phyloP scores from a whole-genome alignment of 108 stramenopile genomes.

The Cyclotella distinguenda region DNA sequence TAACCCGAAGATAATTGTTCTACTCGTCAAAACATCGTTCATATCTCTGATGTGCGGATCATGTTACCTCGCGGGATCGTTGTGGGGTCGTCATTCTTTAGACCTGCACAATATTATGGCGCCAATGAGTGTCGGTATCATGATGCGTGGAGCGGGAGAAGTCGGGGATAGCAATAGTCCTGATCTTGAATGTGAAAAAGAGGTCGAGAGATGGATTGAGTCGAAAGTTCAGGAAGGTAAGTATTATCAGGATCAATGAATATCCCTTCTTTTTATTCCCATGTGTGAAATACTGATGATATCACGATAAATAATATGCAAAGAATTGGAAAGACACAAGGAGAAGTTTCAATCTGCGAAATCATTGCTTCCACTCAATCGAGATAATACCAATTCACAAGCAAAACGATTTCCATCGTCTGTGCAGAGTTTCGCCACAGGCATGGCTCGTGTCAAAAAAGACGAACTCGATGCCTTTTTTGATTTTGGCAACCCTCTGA shows the following conservation, averaged over 20 bases:
- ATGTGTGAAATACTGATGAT: neutral
- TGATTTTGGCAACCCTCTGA: conserved; percentile 47
- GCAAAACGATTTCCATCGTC: conserved; percentile 28
- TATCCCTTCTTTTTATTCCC: too few relatives aligned
- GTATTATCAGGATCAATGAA: too few relatives aligned
- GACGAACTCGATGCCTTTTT: conserved; percentile 36
- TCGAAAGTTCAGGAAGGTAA: conserved; percentile 26
- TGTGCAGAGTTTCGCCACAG: conserved; percentile 24
- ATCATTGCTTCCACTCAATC: neutral
- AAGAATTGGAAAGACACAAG: conserved; percentile 5
- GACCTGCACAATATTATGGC: conserved; percentile 17
- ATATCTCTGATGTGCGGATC: conserved; percentile 34
- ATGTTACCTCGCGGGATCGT: conserved; percentile 41
- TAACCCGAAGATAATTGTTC: neutral
- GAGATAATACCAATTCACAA: neutral
- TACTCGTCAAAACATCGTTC: conserved; percentile 30
- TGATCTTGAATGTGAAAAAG: conserved; percentile 21
- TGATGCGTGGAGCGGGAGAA: conserved; percentile 4
- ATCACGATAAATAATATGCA: neutral
- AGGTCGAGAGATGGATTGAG: conserved; percentile 19
- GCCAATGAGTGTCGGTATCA: conserved; percentile 17
- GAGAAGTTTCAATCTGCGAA: neutral
- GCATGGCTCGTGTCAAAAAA: conserved; percentile 38
- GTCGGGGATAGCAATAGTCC: neutral
- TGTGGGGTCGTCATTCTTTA: conserved; percentile 32